Base-by-base conservation (phyloP, 331 rosid species). In the Malus hybrid region DNA sequence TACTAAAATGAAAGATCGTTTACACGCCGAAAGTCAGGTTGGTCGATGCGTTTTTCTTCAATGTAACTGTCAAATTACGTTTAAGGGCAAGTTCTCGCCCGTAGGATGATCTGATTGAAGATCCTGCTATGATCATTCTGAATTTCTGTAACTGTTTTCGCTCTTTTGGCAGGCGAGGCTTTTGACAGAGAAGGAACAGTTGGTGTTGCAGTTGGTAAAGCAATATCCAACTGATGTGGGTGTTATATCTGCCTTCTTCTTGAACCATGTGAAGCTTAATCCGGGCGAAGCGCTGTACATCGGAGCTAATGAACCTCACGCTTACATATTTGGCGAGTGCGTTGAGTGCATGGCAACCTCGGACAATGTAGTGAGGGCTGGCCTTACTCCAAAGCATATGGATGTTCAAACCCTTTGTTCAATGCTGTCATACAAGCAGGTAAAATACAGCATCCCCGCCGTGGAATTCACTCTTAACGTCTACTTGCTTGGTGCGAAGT, bases 321-420 rank as follows among this genome's bases (percentile, higher is more conserved):
- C 99, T 34, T 95, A 95, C 78, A 69, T 95, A 67, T 83, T 78
- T 1, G 98, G 99, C 1, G 98, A 89, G 70, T 92, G 96, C 66
- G 14, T 95, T 24, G 99, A 95, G 74, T 95, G 99, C 83, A 95
- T 95, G 98, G 99, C 98, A 31, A 92, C 99, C 75, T 92, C 98
- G 4, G 99, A 95, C 87, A 95, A 95, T 67, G 98, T 95, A 42
- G 96, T 95, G 27, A 89, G 99, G 65, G 98, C 99, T 15, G 99
- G 99, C 73, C 88, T 95, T 36, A 92, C 99, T 74, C 96, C 98
- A 66, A 95, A 95, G 84, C 75, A 77, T 76, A 87, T 87, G 29
- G 99, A 95, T 77, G 98, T 95, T 59, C 84, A 77, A 33, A 90
- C 98, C 76, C 93, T 95, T 64, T 95, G 99, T 74, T 87, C 98